phyloP scores from a whole-genome alignment of 305 asterid genomes.

The Rubia tinctorum region DNA sequence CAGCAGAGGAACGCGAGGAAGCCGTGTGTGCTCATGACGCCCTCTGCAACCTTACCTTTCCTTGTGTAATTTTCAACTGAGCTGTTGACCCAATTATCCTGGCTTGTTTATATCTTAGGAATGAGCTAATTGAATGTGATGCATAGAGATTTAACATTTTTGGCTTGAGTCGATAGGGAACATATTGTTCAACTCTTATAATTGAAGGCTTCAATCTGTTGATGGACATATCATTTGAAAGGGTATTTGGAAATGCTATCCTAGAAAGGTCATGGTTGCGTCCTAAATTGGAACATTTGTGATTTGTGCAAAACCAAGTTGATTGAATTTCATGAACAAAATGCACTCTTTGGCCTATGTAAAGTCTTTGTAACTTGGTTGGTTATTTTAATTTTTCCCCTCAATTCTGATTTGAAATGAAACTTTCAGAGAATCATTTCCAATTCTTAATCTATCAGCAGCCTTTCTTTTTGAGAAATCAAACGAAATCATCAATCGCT shows the following conservation, averaged over 20 bases:
- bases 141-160: constrained; percentile 3
- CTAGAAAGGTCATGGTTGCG: constrained; percentile 1
- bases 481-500: too few relatives aligned
- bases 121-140: constrained; percentile 5
- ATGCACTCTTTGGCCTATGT: constrained; percentile 3
- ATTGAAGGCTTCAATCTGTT: not conserved
- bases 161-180: constrained; percentile 3
- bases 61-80: not conserved
- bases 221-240: not conserved
- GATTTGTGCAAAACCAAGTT: not conserved
- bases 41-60: not conserved
- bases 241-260: not conserved
- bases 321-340: not conserved
- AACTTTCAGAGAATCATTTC: constrained; percentile 5
- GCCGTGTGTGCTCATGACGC: constrained; percentile 20
- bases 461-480: not conserved
- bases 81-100: not conserved
- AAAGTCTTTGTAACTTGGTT: not conserved
- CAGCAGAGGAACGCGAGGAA: constrained; percentile 27
- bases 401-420: not conserved
- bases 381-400: not conserved
- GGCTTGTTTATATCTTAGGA: not conserved
- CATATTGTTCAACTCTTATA: not conserved
- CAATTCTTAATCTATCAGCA: not conserved
- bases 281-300: not conserved